phyloP scores from a whole-genome alignment of 225 moss, liverwort and hornwort genomes.

The Pseudoscleropodium purum region DNA sequence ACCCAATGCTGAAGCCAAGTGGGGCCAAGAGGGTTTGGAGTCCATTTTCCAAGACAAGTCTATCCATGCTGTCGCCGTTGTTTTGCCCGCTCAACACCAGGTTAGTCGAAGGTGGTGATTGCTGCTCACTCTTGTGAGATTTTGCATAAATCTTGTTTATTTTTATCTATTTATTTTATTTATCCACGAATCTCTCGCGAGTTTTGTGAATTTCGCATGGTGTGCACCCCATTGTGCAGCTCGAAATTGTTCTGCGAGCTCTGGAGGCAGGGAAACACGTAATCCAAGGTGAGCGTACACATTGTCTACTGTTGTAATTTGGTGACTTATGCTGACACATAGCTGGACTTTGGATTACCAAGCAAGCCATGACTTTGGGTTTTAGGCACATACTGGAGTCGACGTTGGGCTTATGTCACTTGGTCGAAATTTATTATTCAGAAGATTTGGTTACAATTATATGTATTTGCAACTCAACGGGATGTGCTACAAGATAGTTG shows the following conservation, averaged over 20 bases:
- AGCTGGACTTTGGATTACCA: not conserved
- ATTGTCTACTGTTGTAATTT: not conserved
- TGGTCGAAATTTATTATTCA: not conserved
- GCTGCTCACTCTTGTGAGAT: not conserved
- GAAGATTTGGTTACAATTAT: not conserved
- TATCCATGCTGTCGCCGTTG: slow-evolving; percentile 80
- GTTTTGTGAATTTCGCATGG: not conserved
- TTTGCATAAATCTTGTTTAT: not conserved
- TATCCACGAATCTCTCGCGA: not conserved
- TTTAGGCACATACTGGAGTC: not conserved
- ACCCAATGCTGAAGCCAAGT: slow-evolving; percentile 67
- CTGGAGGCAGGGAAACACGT: slow-evolving; percentile 86
- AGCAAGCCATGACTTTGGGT: not conserved
- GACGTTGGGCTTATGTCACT: not conserved
- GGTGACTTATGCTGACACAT: not conserved
- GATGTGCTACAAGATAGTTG: not conserved
- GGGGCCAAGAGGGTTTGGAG: slow-evolving; percentile 79
- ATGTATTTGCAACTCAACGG: not conserved
- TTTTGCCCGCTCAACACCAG: slow-evolving; percentile 90
- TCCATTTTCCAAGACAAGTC: slow-evolving; percentile 59
- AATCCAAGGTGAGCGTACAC: slow-evolving; percentile 54
- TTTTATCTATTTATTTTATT: too few species aligned
- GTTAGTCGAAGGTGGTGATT: slow-evolving; percentile 16
- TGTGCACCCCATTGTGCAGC: slow-evolving; percentile 22
- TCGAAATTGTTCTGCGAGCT: slow-evolving; percentile 67